Percentiles rank a stretch among this genome's conserved stretches.
Evolutionary conservation across 345 rosid species (phyloP).

Genomic region (Ceriops zippeliana): DNA sequence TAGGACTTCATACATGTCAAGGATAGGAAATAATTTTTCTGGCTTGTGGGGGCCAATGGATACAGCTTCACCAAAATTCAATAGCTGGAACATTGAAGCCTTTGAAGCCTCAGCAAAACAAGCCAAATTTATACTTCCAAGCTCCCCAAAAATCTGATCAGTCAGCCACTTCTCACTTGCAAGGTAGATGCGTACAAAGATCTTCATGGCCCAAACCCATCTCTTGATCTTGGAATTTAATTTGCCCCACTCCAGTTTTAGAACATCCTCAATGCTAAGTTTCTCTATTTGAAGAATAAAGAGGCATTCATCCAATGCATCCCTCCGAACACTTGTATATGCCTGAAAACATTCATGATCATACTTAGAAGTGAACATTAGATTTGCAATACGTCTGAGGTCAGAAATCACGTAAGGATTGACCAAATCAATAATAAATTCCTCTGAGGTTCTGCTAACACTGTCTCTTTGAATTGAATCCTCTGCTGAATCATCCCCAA

Average conservation of each 20-base stretch:
- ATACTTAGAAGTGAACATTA: slow-evolving; percentile 64
- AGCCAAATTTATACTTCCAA: slow-evolving; percentile 30
- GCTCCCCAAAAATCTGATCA: slow-evolving; percentile 60
- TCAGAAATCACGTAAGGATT: slow-evolving; percentile 57
- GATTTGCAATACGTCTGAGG: slow-evolving; percentile 60
- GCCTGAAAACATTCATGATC: slow-evolving; percentile 75
- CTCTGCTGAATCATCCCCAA: slow-evolving; percentile 61
- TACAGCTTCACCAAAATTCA: slow-evolving; percentile 82
- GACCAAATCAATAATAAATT: slow-evolving; percentile 60
- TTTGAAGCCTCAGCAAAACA: slow-evolving; percentile 77
- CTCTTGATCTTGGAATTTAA: slow-evolving; percentile 76
- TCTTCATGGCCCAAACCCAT: slow-evolving; percentile 72
- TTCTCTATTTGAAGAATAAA: slow-evolving; percentile 71
- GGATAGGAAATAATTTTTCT: slow-evolving; percentile 63
- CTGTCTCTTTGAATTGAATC: slow-evolving; percentile 50
- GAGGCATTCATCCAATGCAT: slow-evolving; percentile 75
- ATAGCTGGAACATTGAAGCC: slow-evolving; percentile 64
- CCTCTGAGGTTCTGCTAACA: slow-evolving; percentile 52
- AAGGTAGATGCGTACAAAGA: slow-evolving; percentile 64
- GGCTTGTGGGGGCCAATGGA: slow-evolving; percentile 74
- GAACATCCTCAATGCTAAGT: slow-evolving; percentile 78
- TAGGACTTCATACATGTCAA: slow-evolving; percentile 80
- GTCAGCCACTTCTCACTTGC: slow-evolving; percentile 65
- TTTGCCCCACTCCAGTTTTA: slow-evolving; percentile 72
- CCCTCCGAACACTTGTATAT: slow-evolving; percentile 55